These are phyloP conservation scores for Phaffomyces thermotolerans DNA, from an alignment of 805 yeast genomes.

Conservation along the genomic window DNA sequence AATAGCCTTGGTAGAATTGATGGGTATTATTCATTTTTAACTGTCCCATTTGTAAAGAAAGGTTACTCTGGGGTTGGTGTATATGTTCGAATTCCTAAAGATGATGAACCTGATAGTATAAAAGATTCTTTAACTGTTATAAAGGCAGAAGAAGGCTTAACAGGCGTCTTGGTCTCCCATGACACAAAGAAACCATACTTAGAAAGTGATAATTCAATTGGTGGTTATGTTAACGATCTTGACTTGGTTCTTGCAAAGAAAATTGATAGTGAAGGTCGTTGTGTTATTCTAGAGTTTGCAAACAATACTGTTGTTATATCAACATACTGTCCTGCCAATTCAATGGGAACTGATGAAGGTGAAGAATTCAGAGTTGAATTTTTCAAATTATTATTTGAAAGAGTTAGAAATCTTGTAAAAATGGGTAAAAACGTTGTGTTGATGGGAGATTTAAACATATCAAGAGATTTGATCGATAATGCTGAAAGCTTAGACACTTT, in stretches of 20 bases:
- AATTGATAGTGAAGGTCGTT: slow-evolving; percentile 81
- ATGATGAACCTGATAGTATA: slow-evolving; percentile 33
- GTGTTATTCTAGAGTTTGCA: slow-evolving; percentile 66
- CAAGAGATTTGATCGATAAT: slow-evolving; percentile 73
- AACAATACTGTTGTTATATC: slow-evolving; percentile 53
- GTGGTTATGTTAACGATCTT: slow-evolving; percentile 56
- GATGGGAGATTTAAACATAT: slow-evolving; percentile 85
- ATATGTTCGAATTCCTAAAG: slow-evolving; percentile 50
- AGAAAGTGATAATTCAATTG: slow-evolving; percentile 37
- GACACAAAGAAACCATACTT: slow-evolving; percentile 14
- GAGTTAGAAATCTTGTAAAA: slow-evolving; percentile 49
- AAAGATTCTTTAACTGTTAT: slow-evolving; percentile 42
- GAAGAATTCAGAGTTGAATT: slow-evolving; percentile 53
- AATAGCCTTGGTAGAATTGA: slow-evolving; percentile 42
- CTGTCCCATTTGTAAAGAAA: slow-evolving; percentile 58
- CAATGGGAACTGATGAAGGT: slow-evolving; percentile 61
- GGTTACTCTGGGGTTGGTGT: slow-evolving; percentile 94
- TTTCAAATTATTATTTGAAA: slow-evolving; percentile 47
- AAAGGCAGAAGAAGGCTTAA: slow-evolving; percentile 86
- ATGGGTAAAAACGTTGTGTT: slow-evolving; percentile 64
- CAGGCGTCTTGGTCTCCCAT: slow-evolving; percentile 45
- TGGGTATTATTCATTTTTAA: slow-evolving; percentile 57
- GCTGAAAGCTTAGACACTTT: slow-evolving; percentile 58
- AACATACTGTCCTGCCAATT: slow-evolving; percentile 89
- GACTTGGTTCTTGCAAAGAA: slow-evolving; percentile 29